Evolutionary conservation across 2,329 filamentous ascomycete genomes (phyloP), one percentile per base, ranked within the genome.

Genomic region (Trichoderma simmonsii): DNA sequence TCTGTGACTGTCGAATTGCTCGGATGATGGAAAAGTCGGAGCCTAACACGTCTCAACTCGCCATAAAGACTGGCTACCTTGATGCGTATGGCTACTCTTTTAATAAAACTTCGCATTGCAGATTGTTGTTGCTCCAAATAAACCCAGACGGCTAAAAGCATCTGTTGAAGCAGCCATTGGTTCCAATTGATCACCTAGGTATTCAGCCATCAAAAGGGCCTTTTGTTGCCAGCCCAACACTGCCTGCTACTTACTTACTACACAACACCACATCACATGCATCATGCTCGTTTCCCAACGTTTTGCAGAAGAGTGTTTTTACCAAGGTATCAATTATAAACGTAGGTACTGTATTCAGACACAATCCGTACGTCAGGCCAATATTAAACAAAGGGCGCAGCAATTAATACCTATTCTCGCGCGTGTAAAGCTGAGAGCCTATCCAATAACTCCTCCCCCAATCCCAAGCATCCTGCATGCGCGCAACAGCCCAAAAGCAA

Each of bases 381-480:
- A 48, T 48, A 68, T 32, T 28, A 48, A 24, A 60, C 36, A 61
- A 51, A 51, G 21, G 39, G 36, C 66, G 66, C 57, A 62, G 57
- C 66, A 39, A 69, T 69, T 69, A 61, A 69, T 54, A 61, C 66
- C 30, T 69, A 69, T 69, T 62, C 36, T 61, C 39, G 57, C 66
- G 39, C 39, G 39, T 69, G 60, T 61, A 32, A 69, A 59, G 28
- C 54, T 68, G 39, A 51, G 43, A 51, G 43, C 48, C 66, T 59
- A 69, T 60, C 65, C 65, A 60, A 68, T 68, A 61, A 69, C 66
- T 51, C 66, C 64, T 24, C 51, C 21, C 56, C 36, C 36, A n/a
- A 69, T 36, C 28, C 66, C 66, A 62, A 61, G 54, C 66, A 34
- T 61, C 56, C 43, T 36, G 54, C 57, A 32, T 24, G 14, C 30